Conservation (phyloP, 208 protist species). For the Trypanosoma cruzi region DNA sequence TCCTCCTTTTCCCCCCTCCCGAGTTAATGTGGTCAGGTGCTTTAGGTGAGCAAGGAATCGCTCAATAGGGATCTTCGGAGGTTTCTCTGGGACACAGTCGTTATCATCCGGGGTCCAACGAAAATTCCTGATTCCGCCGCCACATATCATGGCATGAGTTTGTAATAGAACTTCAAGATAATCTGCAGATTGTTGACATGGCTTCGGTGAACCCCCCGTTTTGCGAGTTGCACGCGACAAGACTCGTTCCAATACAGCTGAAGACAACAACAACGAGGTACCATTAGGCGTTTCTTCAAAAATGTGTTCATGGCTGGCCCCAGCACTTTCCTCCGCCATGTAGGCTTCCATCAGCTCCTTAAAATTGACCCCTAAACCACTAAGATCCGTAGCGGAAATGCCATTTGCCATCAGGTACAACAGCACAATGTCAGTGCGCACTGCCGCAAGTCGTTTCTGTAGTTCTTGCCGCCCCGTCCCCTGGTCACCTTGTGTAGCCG, state of each 20-base stretch:
- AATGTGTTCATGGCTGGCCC: slow-evolving; percentile 12
- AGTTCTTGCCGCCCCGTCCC: slow-evolving; percentile 10
- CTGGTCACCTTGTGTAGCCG: neutral
- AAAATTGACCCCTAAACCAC: slow-evolving; percentile 43
- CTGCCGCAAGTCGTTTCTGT: slow-evolving; percentile 38
- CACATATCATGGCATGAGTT: slow-evolving; percentile 57
- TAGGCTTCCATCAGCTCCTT: slow-evolving; percentile 69
- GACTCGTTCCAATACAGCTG: slow-evolving; percentile 36
- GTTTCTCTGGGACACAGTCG: slow-evolving; percentile 49
- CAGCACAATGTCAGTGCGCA: slow-evolving; percentile 67
- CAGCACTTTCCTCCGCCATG: slow-evolving; percentile 19
- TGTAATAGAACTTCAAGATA: slow-evolving; percentile 69
- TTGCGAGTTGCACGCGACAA: slow-evolving; percentile 43
- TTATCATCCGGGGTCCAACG: slow-evolving; percentile 40
- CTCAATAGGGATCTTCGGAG: slow-evolving; percentile 45
- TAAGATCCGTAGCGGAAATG: slow-evolving; percentile 47
- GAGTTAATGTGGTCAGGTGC: slow-evolving; percentile 9
- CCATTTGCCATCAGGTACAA: slow-evolving; percentile 67
- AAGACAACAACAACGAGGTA: slow-evolving; percentile 38
- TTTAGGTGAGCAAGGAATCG: slow-evolving; percentile 53
- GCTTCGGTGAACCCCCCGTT: neutral
- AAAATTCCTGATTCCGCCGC: slow-evolving; percentile 55
- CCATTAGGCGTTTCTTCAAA: slow-evolving; percentile 18
- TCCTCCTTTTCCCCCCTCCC: too few species aligned
- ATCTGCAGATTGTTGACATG: slow-evolving; percentile 42